Conservation (phyloP, 2,329 filamentous ascomycete species). For the Emmonsiellopsis sp. region DNA sequence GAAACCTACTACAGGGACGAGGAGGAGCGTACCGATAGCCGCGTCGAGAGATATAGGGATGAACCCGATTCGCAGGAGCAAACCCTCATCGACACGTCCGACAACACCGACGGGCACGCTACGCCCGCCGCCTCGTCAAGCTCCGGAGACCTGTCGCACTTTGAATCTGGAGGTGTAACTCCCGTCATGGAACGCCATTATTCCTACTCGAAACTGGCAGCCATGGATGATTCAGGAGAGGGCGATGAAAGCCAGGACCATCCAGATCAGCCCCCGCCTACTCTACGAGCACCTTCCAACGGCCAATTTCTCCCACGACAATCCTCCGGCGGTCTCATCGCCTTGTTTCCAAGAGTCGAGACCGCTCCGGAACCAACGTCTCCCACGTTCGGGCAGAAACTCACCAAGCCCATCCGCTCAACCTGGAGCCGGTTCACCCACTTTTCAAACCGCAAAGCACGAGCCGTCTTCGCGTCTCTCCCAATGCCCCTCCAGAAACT, state of each 20-base stretch:
- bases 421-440: slow-evolving; percentile 8
- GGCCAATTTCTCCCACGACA: slow-evolving; percentile 27
- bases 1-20: slow-evolving; percentile 42
- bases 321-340: slow-evolving; percentile 44
- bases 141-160: slow-evolving; percentile 12
- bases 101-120: slow-evolving; percentile 6
- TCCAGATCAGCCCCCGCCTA: neutral
- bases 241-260: slow-evolving; percentile 10
- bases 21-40: slow-evolving; percentile 24
- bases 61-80: slow-evolving; percentile 28
- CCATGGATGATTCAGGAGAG: slow-evolving; percentile 8
- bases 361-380: neutral
- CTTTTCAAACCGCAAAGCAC: slow-evolving; percentile 11
- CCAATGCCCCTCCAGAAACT: slow-evolving; percentile 44
- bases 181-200: slow-evolving; percentile 25
- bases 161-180: slow-evolving; percentile 31
- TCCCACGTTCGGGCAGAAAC: neutral
- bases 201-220: slow-evolving; percentile 26
- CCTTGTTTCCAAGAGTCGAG: slow-evolving; percentile 41
- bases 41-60: slow-evolving; percentile 32
- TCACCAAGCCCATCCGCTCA: neutral
- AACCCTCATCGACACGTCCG: slow-evolving; percentile 6
- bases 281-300: neutral
- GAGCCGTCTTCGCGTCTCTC: slow-evolving; percentile 24
- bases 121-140: slow-evolving; percentile 6